phyloP scores from a whole-genome alignment of 1,139 yeast genomes.

The Hyphopichia pseudoburtonii region DNA sequence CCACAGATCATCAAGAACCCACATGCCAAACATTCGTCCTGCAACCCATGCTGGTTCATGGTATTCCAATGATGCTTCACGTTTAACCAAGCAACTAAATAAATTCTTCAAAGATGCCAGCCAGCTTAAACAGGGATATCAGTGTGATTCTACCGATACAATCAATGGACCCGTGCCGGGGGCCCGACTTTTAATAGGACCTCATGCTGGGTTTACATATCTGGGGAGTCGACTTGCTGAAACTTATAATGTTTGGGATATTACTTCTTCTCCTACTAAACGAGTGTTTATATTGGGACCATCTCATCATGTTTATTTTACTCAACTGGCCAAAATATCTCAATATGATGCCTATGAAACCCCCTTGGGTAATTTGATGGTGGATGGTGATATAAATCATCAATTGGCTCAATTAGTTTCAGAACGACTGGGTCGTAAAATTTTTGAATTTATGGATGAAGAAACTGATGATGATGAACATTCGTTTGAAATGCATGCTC shows the following conservation, averaged over 20 bases:
- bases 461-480: slow-evolving; percentile 83
- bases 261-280: slow-evolving; percentile 47
- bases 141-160: slow-evolving; percentile 14
- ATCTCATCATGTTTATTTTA: slow-evolving; percentile 86
- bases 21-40: slow-evolving; percentile 39
- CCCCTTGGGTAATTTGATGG: slow-evolving; percentile 73
- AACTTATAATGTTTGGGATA: slow-evolving; percentile 74
- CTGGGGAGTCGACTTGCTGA: slow-evolving; percentile 80
- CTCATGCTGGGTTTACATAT: slow-evolving; percentile 91
- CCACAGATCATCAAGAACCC: neutral
- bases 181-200: slow-evolving; percentile 62
- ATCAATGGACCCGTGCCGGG: slow-evolving; percentile 37
- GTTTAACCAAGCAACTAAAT: slow-evolving; percentile 51
- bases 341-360: slow-evolving; percentile 63
- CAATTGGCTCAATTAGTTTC: slow-evolving; percentile 29
- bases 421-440: slow-evolving; percentile 15
- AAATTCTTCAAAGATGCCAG: slow-evolving; percentile 34
- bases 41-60: slow-evolving; percentile 92
- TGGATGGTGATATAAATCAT: slow-evolving; percentile 52
- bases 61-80: slow-evolving; percentile 56
- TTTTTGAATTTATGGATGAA: slow-evolving; percentile 57
- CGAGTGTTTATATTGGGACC: slow-evolving; percentile 87
- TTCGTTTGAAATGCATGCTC: slow-evolving; percentile 93
- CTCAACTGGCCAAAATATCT: slow-evolving; percentile 57
- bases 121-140: slow-evolving; percentile 9